These are phyloP conservation scores for Penicillium occitanis DNA, from an alignment of 2,329 filamentous ascomycete genomes.

Conservation along the genomic window DNA sequence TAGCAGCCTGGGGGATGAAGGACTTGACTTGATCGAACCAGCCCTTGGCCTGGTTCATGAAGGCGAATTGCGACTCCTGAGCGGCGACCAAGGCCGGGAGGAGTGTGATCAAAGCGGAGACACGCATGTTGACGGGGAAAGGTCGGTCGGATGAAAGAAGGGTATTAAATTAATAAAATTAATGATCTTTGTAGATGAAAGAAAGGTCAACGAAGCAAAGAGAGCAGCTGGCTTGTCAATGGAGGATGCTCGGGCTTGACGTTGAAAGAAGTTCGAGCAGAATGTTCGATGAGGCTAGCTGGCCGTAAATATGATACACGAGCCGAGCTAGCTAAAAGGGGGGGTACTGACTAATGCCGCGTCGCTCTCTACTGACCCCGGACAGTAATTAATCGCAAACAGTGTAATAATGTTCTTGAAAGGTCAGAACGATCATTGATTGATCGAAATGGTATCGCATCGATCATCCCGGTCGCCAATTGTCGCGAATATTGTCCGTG, in stretches of 20 bases:
- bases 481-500: neutral
- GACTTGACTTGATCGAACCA: constrained; percentile 56
- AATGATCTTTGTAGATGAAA: neutral
- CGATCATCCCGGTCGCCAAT: neutral
- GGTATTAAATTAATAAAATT: constrained; percentile 7
- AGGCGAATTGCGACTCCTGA: constrained; percentile 56
- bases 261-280: constrained; percentile 1
- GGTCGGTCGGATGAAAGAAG: neutral
- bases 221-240: constrained; percentile 14
- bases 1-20: constrained; percentile 53
- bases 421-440: neutral
- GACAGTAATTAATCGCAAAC: neutral
- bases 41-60: constrained; percentile 46
- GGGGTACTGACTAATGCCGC: neutral
- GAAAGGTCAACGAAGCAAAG: constrained; percentile 14
- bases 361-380: neutral
- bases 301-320: constrained; percentile 11
- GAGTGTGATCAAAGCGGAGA: constrained; percentile 52
- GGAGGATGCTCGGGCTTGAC: constrained; percentile 15
- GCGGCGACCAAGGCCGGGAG: constrained; percentile 53
- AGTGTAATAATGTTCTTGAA: neutral
- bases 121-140: constrained; percentile 48
- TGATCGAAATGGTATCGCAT: neutral
- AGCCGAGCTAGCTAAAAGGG: constrained; percentile 17
- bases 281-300: constrained; percentile 19